A percentile compares a stretch with the other conserved stretches of the same genome.
These are phyloP conservation scores for Limonium bicolor DNA, from an alignment of 148 eudicot species.

Conservation along the genomic window DNA sequence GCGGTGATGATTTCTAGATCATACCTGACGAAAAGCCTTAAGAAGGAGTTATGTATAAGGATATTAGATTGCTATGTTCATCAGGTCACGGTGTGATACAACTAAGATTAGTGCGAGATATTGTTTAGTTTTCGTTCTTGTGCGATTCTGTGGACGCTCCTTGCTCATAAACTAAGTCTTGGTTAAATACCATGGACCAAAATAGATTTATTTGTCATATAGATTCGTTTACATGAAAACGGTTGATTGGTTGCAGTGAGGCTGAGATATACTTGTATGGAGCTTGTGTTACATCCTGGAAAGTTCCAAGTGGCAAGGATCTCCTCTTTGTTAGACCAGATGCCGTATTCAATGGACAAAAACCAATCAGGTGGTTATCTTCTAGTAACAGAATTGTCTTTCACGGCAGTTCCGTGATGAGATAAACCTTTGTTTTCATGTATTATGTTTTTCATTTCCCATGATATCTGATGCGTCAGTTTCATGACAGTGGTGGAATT, in stretches of 20 bases:
- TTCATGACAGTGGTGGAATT: slow-evolving; percentile 77
- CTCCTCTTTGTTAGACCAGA: slow-evolving; percentile 92
- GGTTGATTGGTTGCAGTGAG: slow-evolving; percentile 68
- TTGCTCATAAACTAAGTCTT: not conserved
- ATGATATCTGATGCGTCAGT: no score
- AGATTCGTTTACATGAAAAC: not conserved
- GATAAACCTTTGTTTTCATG: no score
- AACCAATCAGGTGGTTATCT: slow-evolving; percentile 99
- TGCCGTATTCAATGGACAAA: slow-evolving; percentile 94
- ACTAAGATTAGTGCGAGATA: not conserved
- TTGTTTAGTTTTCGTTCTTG: no score
- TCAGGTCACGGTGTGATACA: not conserved
- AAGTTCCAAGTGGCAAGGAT: slow-evolving; percentile 61
- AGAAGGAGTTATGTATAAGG: not conserved
- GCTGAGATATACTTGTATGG: slow-evolving; percentile 92
- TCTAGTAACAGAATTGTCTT: no score
- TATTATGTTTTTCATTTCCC: no score
- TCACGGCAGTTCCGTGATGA: no score
- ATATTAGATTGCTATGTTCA: no score
- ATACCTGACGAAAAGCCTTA: no score
- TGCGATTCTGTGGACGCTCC: not conserved
- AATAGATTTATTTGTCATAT: not conserved
- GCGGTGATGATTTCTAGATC: no score
- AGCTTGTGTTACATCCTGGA: slow-evolving; percentile 95
- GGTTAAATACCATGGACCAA: not conserved